Evolutionary conservation across 371 early-diverging fungal species (phyloP), one percentile per base, ranked within the genome.

Genomic region (Circinella minor): DNA sequence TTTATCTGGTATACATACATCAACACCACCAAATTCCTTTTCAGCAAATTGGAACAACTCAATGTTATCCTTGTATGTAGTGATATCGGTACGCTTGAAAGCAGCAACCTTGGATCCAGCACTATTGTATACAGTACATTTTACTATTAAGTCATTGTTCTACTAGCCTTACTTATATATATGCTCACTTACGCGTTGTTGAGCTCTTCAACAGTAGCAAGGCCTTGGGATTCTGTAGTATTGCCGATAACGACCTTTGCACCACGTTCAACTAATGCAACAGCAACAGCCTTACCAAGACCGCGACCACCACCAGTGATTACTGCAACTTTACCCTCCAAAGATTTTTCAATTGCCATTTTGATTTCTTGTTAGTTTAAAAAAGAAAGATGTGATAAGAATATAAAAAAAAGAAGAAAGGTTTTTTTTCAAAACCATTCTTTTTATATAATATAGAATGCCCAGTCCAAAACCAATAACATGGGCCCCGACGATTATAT

Each of bases 291-390:
- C 68, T 83, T 85, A 63, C 93, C 93, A 68, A 91, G 87, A 11
- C 92, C 92, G 6, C 83, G 82, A 27, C 85, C 70, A 3, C 73
- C 89, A 46, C 92, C 92, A 3, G 93, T 93, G 60, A 93, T 83
- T 39, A 93, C 81, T 1, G 88, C 92, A 9, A 90, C 88, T 67
- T 91, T 91, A 13, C 62, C 67, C 14, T 64, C 62, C 54, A 65
- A 54, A 10, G 43, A 15, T 63, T 47, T 47, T 39, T 39, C 27
- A 17, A 38, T 18, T 14, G 61, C 15, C 61, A 61, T 61, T 9
- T 43, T 43, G 43, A 1, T 43, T 11, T 27, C 27, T 27, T 27
- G 27, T 27, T 27, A 2, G 0, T 43, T 43, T 3, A 43, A 9
- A 43, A 9, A 43, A 9, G 43, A 43, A 11, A 43, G 11, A 43